phyloP scores from a whole-genome alignment of 2,329 filamentous ascomycete genomes.

The Hirsutella rhossiliensis region DNA sequence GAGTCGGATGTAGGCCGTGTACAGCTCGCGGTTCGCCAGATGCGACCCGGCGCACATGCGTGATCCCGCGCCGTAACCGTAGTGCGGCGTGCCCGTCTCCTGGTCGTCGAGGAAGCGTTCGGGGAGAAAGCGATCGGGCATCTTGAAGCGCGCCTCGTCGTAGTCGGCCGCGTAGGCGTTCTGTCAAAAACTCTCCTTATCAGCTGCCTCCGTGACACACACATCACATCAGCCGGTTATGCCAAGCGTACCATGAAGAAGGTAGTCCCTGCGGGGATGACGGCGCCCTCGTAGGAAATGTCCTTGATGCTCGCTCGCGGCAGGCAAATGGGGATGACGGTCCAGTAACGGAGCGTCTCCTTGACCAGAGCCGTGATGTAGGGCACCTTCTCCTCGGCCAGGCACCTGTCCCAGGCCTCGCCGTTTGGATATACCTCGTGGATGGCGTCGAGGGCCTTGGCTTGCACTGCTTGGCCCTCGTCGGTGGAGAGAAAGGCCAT shows the following conservation, averaged over 20 bases:
- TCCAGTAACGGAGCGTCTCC: constrained; percentile 68
- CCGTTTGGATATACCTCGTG: constrained; percentile 57
- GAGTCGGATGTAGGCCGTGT: constrained; percentile 45
- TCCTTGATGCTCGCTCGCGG: constrained; percentile 62
- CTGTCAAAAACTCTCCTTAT: constrained; percentile 15
- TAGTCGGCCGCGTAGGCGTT: constrained; percentile 68
- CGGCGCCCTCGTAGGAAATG: constrained; percentile 53
- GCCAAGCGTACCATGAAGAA: constrained; percentile 54
- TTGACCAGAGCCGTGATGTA: constrained; percentile 71
- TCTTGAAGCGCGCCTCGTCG: constrained; percentile 55
- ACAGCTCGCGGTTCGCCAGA: constrained; percentile 51
- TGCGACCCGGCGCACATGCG: constrained; percentile 53
- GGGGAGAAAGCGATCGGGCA: constrained; percentile 51
- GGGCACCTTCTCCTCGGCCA: constrained; percentile 61
- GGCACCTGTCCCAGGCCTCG: constrained; percentile 64
- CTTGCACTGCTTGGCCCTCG: constrained; percentile 58
- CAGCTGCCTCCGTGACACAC: no score
- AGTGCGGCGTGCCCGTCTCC: constrained; percentile 46
- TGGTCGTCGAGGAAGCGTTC: constrained; percentile 54
- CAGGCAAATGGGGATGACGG: constrained; percentile 67
- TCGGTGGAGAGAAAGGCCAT: constrained; percentile 62
- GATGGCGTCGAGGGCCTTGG: constrained; percentile 58
- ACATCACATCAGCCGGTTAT: not conserved
- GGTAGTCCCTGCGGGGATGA: constrained; percentile 63
- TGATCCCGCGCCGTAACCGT: constrained; percentile 49